A percentile compares a stretch with the other conserved stretches of the same genome.
phyloP scores from a whole-genome alignment of 768 basidiomycete genomes.

The Rossbeevera mucosa region DNA sequence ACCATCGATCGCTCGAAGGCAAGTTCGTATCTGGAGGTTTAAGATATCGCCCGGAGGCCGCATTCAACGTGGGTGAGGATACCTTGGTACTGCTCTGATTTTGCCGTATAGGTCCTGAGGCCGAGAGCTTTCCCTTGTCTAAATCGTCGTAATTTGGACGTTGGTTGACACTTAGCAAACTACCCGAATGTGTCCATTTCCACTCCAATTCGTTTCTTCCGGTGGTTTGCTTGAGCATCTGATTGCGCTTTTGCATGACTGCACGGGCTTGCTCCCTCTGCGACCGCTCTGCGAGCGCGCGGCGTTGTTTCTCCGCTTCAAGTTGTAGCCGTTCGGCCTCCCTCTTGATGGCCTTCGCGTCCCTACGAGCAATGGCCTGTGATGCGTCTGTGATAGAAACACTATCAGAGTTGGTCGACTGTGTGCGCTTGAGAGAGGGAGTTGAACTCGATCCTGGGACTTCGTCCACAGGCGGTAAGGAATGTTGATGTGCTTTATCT shows the following conservation, averaged over 20 bases:
- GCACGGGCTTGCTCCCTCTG: slow-evolving; percentile 87
- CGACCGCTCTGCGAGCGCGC: slow-evolving; percentile 65
- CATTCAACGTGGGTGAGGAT: slow-evolving; percentile 49
- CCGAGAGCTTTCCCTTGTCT: slow-evolving; percentile 48
- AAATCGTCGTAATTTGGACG: slow-evolving; percentile 27
- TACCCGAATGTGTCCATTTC: slow-evolving; percentile 42
- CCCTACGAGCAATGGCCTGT: slow-evolving; percentile 40
- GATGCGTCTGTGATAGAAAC: slow-evolving; percentile 52
- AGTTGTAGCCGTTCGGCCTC: slow-evolving; percentile 72
- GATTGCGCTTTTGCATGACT: slow-evolving; percentile 86
- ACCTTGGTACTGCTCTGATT: slow-evolving; percentile 41
- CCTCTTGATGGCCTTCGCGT: slow-evolving; percentile 75
- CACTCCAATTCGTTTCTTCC: slow-evolving; percentile 58
- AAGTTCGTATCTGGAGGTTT: slow-evolving; percentile 34
- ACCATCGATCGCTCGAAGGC: slow-evolving; percentile 44
- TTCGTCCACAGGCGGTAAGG: slow-evolving; percentile 71
- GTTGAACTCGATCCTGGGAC: slow-evolving; percentile 50
- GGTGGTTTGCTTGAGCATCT: slow-evolving; percentile 57
- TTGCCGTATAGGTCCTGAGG: slow-evolving; percentile 63
- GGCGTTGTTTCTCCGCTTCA: slow-evolving; percentile 83
- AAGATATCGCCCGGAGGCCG: slow-evolving; percentile 57
- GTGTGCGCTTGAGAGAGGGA: slow-evolving; percentile 71
- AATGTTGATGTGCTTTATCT: slow-evolving; percentile 60
- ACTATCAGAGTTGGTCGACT: slow-evolving; percentile 73
- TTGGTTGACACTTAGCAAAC: slow-evolving; percentile 38